Evolutionary conservation across 306 rosid species (phyloP).

Genomic region (Senna tora): DNA sequence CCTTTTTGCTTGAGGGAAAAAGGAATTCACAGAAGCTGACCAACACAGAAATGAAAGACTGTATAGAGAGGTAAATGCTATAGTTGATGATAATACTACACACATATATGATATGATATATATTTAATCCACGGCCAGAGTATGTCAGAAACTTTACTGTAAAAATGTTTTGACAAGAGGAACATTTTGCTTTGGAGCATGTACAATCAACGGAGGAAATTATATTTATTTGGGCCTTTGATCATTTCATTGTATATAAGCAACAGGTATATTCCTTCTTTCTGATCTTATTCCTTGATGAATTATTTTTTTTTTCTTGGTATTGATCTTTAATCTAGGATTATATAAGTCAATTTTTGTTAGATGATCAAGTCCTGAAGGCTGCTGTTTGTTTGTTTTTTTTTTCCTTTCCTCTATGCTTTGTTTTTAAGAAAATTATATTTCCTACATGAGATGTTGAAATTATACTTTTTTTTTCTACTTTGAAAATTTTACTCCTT

Average conservation of each 20-base stretch:
- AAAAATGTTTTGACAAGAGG: constrained; percentile 35
- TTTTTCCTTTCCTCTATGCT: too few species aligned
- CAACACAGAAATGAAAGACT: constrained; percentile 43
- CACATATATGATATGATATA: too few species aligned
- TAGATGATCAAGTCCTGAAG: background rate
- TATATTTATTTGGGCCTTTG: constrained; percentile 5
- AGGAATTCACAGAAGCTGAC: constrained; percentile 47
- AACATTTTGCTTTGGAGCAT: constrained; percentile 25
- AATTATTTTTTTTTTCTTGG: background rate
- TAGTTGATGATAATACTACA: constrained; percentile 38
- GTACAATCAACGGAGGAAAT: background rate
- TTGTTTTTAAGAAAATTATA: too few species aligned
- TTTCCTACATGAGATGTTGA: too few species aligned
- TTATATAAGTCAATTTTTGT: background rate
- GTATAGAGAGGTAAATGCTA: constrained; percentile 46
- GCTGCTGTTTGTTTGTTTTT: too few species aligned
- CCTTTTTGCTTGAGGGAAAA: constrained; percentile 45
- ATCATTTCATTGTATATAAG: constrained; percentile 16
- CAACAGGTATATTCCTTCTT: background rate
- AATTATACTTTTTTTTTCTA: too few species aligned
- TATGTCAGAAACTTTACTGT: constrained; percentile 33
- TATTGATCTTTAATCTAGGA: background rate
- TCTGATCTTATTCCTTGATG: background rate
- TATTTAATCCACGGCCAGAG: constrained; percentile 26
- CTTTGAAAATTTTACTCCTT: too few species aligned